phyloP scores from a whole-genome alignment of 192 early-diverging fungal genomes.

The Dissophora ornata region DNA sequence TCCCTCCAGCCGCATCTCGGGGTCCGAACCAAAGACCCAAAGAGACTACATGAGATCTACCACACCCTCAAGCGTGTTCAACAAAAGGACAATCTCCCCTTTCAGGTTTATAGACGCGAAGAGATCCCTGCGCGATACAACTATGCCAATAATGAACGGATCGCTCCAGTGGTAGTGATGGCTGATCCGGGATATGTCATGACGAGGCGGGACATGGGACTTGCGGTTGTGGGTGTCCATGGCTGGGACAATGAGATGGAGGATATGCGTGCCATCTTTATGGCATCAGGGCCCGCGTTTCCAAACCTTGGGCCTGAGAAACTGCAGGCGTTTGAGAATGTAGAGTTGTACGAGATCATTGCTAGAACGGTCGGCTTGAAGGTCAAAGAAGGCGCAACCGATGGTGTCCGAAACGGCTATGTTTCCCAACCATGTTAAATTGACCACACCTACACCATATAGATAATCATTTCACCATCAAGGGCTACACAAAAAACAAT shows the following conservation, averaged over 20 bases:
- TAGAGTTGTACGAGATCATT: slow-evolving; percentile 47
- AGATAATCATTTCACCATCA: neutral
- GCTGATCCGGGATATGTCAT: slow-evolving; percentile 76
- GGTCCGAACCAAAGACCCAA: slow-evolving; percentile 63
- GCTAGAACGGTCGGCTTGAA: slow-evolving; percentile 39
- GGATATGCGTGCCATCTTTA: slow-evolving; percentile 88
- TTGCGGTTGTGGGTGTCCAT: slow-evolving; percentile 70
- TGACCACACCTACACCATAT: no score
- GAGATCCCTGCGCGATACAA: slow-evolving; percentile 80
- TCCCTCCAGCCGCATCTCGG: slow-evolving; percentile 66
- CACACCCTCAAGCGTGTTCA: slow-evolving; percentile 56
- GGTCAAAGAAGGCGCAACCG: slow-evolving; percentile 28
- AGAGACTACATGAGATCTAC: slow-evolving; percentile 65
- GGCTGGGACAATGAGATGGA: slow-evolving; percentile 83
- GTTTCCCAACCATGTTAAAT: slow-evolving; percentile 29
- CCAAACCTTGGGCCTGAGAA: slow-evolving; percentile 18
- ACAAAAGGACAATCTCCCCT: slow-evolving; percentile 59
- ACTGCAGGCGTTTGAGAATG: slow-evolving; percentile 39
- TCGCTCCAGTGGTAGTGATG: slow-evolving; percentile 78
- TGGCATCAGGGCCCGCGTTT: slow-evolving; percentile 82
- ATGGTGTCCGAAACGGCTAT: slow-evolving; percentile 38
- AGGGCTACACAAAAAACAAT: no score
- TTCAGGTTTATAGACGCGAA: slow-evolving; percentile 74
- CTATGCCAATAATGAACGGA: slow-evolving; percentile 72
- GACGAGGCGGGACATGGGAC: slow-evolving; percentile 55